phyloP scores from a whole-genome alignment of 1,284 basidiomycete species.

The Boletellus deceptivus region DNA sequence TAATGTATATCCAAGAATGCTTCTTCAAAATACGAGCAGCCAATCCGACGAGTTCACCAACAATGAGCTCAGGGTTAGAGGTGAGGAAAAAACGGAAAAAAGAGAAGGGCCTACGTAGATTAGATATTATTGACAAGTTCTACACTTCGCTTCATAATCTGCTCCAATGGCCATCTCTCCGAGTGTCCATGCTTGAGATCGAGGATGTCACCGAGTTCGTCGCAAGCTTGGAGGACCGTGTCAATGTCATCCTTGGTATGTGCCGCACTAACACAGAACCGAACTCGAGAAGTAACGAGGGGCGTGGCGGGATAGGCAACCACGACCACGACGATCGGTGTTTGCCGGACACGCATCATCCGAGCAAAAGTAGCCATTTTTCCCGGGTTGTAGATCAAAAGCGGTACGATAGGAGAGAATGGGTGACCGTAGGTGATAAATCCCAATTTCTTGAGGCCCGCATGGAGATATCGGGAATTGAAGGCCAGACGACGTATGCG shows the following conservation, averaged over 20 bases:
- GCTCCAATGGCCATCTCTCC: constrained; percentile 82
- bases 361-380: constrained; percentile 89
- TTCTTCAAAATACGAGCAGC: constrained; percentile 6
- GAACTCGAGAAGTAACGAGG: constrained; percentile 84
- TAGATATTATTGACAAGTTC: constrained; percentile 61
- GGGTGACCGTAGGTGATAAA: constrained; percentile 96
- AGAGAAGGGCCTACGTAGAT: constrained; percentile 2
- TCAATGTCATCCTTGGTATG: constrained; percentile 99
- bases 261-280: constrained; percentile 93
- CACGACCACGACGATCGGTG: constrained; percentile 85
- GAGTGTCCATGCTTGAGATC: constrained; percentile 79
- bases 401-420: constrained; percentile 91
- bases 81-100: neutral
- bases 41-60: neutral
- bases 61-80: no score
- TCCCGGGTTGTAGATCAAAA: constrained; percentile 91
- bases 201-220: constrained; percentile 88
- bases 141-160: constrained; percentile 72
- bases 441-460: constrained; percentile 86
- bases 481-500: constrained; percentile 89
- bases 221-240: constrained; percentile 80
- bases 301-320: constrained; percentile 94
- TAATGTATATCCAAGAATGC: constrained; percentile 26
- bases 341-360: constrained; percentile 82
- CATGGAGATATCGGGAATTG: constrained; percentile 91